Percentiles rank a stretch among this genome's conserved stretches.
phyloP scores from a whole-genome alignment of 2,329 filamentous ascomycete species.

The Exophiala sp. region DNA sequence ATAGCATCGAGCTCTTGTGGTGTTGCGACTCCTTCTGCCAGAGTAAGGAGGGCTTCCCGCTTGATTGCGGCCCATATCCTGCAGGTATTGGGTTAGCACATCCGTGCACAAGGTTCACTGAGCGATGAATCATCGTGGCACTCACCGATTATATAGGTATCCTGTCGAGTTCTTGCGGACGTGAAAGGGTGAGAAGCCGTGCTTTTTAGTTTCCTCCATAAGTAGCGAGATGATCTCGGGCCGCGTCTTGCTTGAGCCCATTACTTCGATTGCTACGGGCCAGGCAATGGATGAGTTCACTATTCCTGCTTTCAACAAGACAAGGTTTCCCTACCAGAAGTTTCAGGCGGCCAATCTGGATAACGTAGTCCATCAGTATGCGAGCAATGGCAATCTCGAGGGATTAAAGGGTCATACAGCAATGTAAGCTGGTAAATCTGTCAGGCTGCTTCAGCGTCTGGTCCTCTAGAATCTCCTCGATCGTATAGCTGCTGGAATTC shows the following conservation, averaged over 20 bases:
- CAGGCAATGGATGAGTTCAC: neutral
- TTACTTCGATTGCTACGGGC: constrained; percentile 36
- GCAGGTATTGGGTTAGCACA: neutral
- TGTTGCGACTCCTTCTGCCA: constrained; percentile 35
- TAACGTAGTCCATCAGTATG: neutral
- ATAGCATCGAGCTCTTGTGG: constrained; percentile 39
- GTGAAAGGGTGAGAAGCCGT: constrained; percentile 39
- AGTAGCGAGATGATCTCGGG: constrained; percentile 32
- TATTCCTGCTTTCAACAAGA: neutral
- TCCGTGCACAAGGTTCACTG: neutral
- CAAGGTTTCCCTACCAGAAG: constrained; percentile 17
- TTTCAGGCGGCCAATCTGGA: constrained; percentile 41
- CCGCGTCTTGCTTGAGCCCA: constrained; percentile 36
- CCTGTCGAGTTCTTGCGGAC: constrained; percentile 38
- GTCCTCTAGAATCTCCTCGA: constrained; percentile 41
- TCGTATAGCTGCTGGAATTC: constrained; percentile 49
- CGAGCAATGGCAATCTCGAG: neutral
- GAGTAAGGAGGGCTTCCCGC: constrained; percentile 37
- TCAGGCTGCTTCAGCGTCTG: constrained; percentile 34
- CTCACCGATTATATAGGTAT: constrained; percentile 40
- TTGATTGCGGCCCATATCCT: constrained; percentile 44
- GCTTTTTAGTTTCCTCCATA: constrained; percentile 30
- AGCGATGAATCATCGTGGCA: neutral
- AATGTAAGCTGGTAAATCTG: constrained; percentile 45
- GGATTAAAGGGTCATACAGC: constrained; percentile 31